Percentiles rank a stretch among this genome's conserved stretches.
Conservation (phyloP, 2,329 filamentous ascomycete species). For the Fusarium neocosmosporiellum region DNA sequence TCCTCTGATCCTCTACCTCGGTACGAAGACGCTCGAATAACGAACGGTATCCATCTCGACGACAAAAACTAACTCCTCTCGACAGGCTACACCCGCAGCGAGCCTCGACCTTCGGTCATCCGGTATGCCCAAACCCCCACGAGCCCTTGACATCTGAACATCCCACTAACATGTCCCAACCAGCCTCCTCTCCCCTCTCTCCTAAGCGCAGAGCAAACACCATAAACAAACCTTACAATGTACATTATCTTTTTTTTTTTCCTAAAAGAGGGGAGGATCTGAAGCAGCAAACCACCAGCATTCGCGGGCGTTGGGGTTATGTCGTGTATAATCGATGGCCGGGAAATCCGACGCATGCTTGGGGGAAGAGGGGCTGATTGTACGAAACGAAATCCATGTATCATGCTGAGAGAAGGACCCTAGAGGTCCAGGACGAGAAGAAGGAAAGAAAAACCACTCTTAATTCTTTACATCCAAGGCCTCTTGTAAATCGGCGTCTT, state of each 20-base stretch:
- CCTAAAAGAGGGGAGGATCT: conserved; percentile 2
- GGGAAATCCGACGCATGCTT: conserved; percentile 29
- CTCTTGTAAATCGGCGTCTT: background rate
- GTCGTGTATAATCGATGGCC: conserved; percentile 29
- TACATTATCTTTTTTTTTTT: conserved; percentile 39
- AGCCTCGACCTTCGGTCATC: conserved; percentile 82
- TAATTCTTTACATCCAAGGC: conserved; percentile 23
- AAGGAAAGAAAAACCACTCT: conserved; percentile 35
- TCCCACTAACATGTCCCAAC: conserved; percentile 19
- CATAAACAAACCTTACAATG: conserved; percentile 29
- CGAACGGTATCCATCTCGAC: conserved; percentile 8
- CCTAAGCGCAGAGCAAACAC: conserved; percentile 53
- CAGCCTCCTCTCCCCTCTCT: conserved; percentile 74
- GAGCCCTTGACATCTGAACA: conserved; percentile 20
- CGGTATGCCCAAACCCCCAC: conserved; percentile 54
- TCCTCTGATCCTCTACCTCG: conserved; percentile 95
- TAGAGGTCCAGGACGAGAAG: conserved; percentile 18
- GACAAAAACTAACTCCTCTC: conserved; percentile 41
- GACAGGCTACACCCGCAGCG: conserved; percentile 91
- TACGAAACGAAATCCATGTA: conserved; percentile 41
- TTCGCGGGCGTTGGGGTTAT: conserved; percentile 41
- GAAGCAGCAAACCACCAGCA: conserved; percentile 35
- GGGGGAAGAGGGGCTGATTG: conserved; percentile 28
- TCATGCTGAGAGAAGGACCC: conserved; percentile 31
- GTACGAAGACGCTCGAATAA: conserved; percentile 61